phyloP scores from a whole-genome alignment of 805 yeast genomes.

The Teunomyces aglyptinius region DNA sequence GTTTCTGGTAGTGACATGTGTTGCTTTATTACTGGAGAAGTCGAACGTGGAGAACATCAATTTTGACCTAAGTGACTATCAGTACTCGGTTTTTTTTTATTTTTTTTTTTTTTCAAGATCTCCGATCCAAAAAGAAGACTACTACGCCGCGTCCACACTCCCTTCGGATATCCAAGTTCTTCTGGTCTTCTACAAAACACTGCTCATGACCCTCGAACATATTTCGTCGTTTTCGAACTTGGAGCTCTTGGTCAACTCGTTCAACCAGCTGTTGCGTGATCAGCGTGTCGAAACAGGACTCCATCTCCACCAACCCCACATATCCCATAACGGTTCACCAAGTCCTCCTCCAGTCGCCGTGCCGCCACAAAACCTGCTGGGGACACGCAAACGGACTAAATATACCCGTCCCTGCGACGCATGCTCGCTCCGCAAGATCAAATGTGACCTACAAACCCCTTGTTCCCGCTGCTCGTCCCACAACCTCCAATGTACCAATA shows the following conservation, averaged over 20 bases:
- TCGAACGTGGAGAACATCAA: neutral
- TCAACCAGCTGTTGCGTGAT: slow-evolving; percentile 2
- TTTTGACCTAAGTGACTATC: too few relatives aligned
- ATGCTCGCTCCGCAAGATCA: slow-evolving; percentile 36
- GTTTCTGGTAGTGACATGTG: neutral
- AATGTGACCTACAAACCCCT: slow-evolving; percentile 30
- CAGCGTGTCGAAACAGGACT: slow-evolving; percentile 1
- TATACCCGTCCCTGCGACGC: slow-evolving; percentile 40
- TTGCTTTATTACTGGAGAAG: neutral
- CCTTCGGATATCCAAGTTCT: too few relatives aligned
- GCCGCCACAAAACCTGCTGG: neutral
- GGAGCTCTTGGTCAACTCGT: slow-evolving; percentile 2
- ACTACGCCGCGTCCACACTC: too few relatives aligned
- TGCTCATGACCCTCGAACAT: slow-evolving; percentile 9
- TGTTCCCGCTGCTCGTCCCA: slow-evolving; percentile 32
- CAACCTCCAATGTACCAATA: slow-evolving; percentile 32
- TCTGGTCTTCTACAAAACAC: slow-evolving; percentile 17
- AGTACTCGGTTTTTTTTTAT: too few relatives aligned
- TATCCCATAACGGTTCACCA: neutral
- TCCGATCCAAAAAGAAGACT: too few relatives aligned
- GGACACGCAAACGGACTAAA: neutral
- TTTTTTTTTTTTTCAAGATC: too few relatives aligned
- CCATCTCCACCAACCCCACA: neutral
- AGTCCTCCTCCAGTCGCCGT: neutral
- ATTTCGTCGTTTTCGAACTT: slow-evolving; percentile 1